Conservation (phyloP, 2,329 filamentous ascomycete species). For the Colletotrichum sp. region DNA sequence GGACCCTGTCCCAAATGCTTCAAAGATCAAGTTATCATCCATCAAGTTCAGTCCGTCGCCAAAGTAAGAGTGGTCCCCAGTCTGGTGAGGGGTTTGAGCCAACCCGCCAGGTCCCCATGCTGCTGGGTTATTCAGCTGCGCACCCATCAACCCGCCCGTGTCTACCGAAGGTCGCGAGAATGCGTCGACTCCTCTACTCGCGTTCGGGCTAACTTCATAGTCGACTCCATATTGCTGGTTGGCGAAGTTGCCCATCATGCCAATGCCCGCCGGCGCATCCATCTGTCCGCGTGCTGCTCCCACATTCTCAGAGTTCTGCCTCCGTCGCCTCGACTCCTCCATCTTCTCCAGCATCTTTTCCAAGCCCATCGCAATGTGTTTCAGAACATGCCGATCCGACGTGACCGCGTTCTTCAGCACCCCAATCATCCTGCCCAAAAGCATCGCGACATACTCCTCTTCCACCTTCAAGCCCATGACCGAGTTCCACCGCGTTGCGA, state of each 20-base stretch:
- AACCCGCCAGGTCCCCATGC: background rate
- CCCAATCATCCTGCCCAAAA: background rate
- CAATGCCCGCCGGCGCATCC: background rate
- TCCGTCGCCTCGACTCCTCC: background rate
- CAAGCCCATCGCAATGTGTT: background rate
- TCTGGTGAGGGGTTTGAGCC: background rate
- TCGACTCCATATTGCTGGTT: background rate
- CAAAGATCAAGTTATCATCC: background rate
- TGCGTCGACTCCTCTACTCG: background rate
- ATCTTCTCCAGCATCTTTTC: background rate
- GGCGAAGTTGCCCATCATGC: background rate
- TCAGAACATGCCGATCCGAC: background rate
- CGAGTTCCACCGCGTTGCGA: background rate
- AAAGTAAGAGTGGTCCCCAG: background rate
- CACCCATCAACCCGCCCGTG: background rate
- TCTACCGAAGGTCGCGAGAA: background rate
- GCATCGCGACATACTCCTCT: background rate
- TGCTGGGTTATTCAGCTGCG: background rate
- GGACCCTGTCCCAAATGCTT: background rate
- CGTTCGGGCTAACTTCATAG: fast-evolving
- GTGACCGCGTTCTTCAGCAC: background rate
- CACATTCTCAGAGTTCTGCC: background rate
- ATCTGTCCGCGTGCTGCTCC: background rate
- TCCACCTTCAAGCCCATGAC: background rate
- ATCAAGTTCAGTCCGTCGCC: background rate